These are phyloP conservation scores for Triticum turgidum DNA, from an alignment of 176 grass and related monocot genomes.

Conservation along the genomic window DNA sequence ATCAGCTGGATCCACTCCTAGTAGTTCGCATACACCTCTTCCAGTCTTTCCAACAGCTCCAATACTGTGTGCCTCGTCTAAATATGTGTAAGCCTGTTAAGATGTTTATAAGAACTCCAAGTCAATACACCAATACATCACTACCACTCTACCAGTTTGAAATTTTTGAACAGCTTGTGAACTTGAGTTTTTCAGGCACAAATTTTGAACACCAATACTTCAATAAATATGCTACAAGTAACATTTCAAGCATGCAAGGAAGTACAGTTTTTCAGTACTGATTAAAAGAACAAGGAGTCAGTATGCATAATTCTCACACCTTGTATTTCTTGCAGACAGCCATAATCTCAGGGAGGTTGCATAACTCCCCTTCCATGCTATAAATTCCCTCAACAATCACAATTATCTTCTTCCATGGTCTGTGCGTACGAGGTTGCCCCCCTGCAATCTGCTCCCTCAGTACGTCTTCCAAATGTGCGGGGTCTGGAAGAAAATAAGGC, in stretches of 20 bases:
- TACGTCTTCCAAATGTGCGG: slow-evolving; percentile 88
- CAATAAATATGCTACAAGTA: not conserved
- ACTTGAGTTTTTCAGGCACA: not conserved
- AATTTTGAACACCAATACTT: too few species aligned
- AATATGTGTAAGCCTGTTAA: slow-evolving; percentile 82
- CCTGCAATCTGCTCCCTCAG: slow-evolving; percentile 84
- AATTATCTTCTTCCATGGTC: slow-evolving; percentile 95
- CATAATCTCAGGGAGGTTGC: slow-evolving; percentile 87
- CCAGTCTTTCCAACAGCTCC: slow-evolving; percentile 88
- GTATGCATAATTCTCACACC: slow-evolving; percentile 39
- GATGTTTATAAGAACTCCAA: slow-evolving; percentile 32
- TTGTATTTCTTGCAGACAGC: slow-evolving; percentile 95
- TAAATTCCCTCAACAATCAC: slow-evolving; percentile 97
- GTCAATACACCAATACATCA: not conserved
- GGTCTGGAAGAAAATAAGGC: slow-evolving; percentile 41
- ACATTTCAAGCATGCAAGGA: not conserved
- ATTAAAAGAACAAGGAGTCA: slow-evolving; percentile 19
- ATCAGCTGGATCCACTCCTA: slow-evolving; percentile 85
- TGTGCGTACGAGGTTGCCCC: slow-evolving; percentile 82
- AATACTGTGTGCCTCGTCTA: slow-evolving; percentile 96
- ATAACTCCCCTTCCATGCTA: slow-evolving; percentile 97
- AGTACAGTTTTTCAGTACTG: not conserved
- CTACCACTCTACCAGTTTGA: not conserved
- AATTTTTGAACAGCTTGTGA: not conserved
- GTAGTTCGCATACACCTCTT: slow-evolving; percentile 84